These are phyloP conservation scores for Aspergillus glaucus DNA, from an alignment of 2,329 filamentous ascomycete genomes.

Conservation along the genomic window DNA sequence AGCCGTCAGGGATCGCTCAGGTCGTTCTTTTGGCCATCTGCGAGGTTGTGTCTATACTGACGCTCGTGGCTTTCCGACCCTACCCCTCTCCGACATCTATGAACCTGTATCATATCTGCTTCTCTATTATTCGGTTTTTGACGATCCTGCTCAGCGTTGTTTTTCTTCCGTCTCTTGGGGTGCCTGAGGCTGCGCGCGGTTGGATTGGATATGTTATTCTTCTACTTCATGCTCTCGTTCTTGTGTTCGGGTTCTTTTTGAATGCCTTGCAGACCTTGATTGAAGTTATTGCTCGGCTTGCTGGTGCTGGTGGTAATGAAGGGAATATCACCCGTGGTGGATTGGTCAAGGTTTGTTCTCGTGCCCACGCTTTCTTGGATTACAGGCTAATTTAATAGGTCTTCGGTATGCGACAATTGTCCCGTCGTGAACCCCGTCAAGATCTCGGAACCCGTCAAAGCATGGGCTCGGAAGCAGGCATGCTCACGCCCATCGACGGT, in stretches of 20 bases:
- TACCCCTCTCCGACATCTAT: slow-evolving; percentile 91
- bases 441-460: slow-evolving; percentile 66
- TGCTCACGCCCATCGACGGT: slow-evolving; percentile 64
- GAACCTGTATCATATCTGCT: slow-evolving; percentile 90
- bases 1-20: slow-evolving; percentile 88
- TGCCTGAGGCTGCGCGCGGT: slow-evolving; percentile 72
- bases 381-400: slow-evolving; percentile 41
- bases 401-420: slow-evolving; percentile 84
- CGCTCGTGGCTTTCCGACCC: slow-evolving; percentile 80
- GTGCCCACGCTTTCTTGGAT: slow-evolving; percentile 1
- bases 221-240: slow-evolving; percentile 72
- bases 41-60: slow-evolving; percentile 83
- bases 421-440: slow-evolving; percentile 61
- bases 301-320: slow-evolving; percentile 75
- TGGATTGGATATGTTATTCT: slow-evolving; percentile 95
- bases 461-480: slow-evolving; percentile 73
- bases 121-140: slow-evolving; percentile 69
- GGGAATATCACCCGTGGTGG: slow-evolving; percentile 68
- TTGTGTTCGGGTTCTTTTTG: slow-evolving; percentile 88
- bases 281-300: slow-evolving; percentile 75
- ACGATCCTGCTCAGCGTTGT: slow-evolving; percentile 70
- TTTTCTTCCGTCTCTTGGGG: slow-evolving; percentile 76
- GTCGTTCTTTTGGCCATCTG: slow-evolving; percentile 88
- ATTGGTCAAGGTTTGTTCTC: slow-evolving; percentile 59
- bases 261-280: slow-evolving; percentile 86